Evolutionary conservation across 2,329 filamentous ascomycete species (phyloP), one percentile per base, ranked within the genome.

Genomic region (Colletotrichum tabaci): DNA sequence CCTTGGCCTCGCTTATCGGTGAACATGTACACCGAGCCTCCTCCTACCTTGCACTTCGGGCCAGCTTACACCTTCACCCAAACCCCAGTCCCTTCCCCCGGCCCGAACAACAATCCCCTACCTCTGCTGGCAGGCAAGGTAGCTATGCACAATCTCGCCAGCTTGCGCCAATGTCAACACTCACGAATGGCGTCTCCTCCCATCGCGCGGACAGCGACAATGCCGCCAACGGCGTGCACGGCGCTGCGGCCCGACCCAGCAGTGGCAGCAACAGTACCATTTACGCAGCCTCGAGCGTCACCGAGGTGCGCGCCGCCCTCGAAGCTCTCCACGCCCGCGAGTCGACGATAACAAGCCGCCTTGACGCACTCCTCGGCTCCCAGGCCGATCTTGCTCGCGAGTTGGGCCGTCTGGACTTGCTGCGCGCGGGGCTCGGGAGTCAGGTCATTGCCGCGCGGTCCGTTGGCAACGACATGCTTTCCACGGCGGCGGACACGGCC

Each of bases 391-490:
- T 99, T 61, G 92, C 93, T 23, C 93, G 95, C 75, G 94, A 98
- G 78, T 88, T 99, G 61, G 91, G 91, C 72, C 93, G 96, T 21
- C 88, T 99, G 74, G 96, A 99, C 82, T 87, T 98, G 40, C 88
- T 98, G 66, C 93, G 96, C 75, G 95, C 95, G 52, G 93, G 95
- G 74, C 89, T 98, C 42, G 95, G 95, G 70, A 90, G 94, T 6
- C 96, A 98, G 79, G 93, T 93, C 61, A 93, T 95, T 77, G 92
- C 93, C 61, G 93, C 95, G 16, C 90, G 96, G 73, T 87, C 91
- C 55, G 92, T 99, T 78, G 93, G 94, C 86, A 94, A 94, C 89
- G 92, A 91, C 80, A 98, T 98, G 93, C 92, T 99, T 71, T 92
- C 94, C 50, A 90, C 91, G 53, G 95, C 96, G 40, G 93, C 96